A percentile compares a stretch with the other conserved stretches of the same genome.
Evolutionary conservation across 176 grass and related monocot species (phyloP).

Genomic region (Hordeum marinum): DNA sequence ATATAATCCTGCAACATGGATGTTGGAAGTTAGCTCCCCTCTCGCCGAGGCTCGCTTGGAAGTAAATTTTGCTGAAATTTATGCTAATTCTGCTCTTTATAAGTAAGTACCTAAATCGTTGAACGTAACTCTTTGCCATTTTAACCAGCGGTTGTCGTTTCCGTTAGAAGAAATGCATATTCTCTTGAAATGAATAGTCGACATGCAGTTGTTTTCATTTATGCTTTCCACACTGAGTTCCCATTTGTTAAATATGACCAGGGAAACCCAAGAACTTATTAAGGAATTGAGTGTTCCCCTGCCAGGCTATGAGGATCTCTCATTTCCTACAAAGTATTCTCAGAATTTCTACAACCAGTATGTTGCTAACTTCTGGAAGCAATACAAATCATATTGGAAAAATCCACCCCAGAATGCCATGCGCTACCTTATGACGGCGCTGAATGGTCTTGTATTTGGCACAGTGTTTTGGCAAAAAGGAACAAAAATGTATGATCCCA

Average conservation of each 20-base stretch:
- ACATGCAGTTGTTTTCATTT: not conserved
- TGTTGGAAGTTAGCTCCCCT: slow-evolving; percentile 66
- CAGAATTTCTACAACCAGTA: slow-evolving; percentile 62
- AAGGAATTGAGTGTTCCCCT: slow-evolving; percentile 60
- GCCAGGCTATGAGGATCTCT: slow-evolving; percentile 47
- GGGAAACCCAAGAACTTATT: slow-evolving; percentile 58
- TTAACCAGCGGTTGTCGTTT: not conserved
- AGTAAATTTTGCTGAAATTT: slow-evolving; percentile 73
- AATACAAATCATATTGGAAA: slow-evolving; percentile 80
- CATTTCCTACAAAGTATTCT: slow-evolving; percentile 75
- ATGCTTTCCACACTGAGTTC: not conserved
- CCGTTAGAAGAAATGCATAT: not conserved
- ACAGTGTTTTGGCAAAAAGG: slow-evolving; percentile 79
- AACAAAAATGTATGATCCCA: slow-evolving; percentile 48
- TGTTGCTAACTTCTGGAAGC: slow-evolving; percentile 74
- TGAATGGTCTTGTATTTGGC: slow-evolving; percentile 73
- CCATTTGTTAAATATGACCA: slow-evolving; percentile 6
- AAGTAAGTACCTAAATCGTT: slow-evolving; percentile 27
- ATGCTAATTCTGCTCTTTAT: slow-evolving; percentile 60
- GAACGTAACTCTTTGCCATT: not conserved
- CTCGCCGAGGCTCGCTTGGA: slow-evolving; percentile 47
- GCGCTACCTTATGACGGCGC: slow-evolving; percentile 63
- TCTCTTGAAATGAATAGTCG: not conserved
- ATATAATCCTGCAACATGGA: slow-evolving; percentile 89
- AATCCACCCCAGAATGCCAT: slow-evolving; percentile 78